Conservation (phyloP, 1,284 basidiomycete genomes). For the Amylostereum areolatum region DNA sequence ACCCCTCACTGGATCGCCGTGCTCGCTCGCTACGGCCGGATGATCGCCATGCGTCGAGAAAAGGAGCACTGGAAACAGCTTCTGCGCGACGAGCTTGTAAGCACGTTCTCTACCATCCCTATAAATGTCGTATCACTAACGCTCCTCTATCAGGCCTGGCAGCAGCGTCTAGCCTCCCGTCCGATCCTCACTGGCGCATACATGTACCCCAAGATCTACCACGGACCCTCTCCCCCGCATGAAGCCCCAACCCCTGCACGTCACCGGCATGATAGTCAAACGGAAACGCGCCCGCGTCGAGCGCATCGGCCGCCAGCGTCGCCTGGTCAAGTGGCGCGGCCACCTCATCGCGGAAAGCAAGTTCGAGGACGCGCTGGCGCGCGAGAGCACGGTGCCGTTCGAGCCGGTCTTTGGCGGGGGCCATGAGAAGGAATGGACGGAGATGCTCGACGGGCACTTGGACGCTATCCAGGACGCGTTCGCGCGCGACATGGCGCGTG, state of each 20-base stretch:
- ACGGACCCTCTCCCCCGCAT: slow-evolving; percentile 68
- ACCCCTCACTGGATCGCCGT: slow-evolving; percentile 38
- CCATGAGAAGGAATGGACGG: slow-evolving; percentile 1
- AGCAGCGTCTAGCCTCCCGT: slow-evolving; percentile 41
- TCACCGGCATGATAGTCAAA: slow-evolving; percentile 63
- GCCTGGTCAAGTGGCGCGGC: slow-evolving; percentile 29
- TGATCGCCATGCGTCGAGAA: slow-evolving; percentile 45
- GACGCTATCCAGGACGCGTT: slow-evolving; percentile 27
- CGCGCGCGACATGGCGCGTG: slow-evolving; percentile 33
- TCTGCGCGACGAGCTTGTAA: too few relatives aligned
- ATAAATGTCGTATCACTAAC: not conserved
- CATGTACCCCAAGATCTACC: slow-evolving; percentile 54
- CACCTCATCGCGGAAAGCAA: slow-evolving; percentile 48
- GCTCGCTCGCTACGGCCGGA: slow-evolving; percentile 47
- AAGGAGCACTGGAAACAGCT: slow-evolving; percentile 42
- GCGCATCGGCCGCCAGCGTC: slow-evolving; percentile 30
- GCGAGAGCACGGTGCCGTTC: slow-evolving; percentile 14
- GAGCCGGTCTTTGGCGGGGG: slow-evolving; percentile 17
- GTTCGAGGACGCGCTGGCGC: slow-evolving; percentile 44
- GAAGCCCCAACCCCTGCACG: slow-evolving; percentile 65
- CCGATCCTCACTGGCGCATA: slow-evolving; percentile 68
- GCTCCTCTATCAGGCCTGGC: slow-evolving; percentile 50
- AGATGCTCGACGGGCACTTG: slow-evolving; percentile 17
- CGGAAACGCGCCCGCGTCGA: slow-evolving; percentile 45
- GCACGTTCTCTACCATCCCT: slow-evolving; percentile 15